A percentile compares a stretch with the other conserved stretches of the same genome.
Evolutionary conservation across 139 green algal genomes (phyloP).

Genomic region (Chlorella sp.): DNA sequence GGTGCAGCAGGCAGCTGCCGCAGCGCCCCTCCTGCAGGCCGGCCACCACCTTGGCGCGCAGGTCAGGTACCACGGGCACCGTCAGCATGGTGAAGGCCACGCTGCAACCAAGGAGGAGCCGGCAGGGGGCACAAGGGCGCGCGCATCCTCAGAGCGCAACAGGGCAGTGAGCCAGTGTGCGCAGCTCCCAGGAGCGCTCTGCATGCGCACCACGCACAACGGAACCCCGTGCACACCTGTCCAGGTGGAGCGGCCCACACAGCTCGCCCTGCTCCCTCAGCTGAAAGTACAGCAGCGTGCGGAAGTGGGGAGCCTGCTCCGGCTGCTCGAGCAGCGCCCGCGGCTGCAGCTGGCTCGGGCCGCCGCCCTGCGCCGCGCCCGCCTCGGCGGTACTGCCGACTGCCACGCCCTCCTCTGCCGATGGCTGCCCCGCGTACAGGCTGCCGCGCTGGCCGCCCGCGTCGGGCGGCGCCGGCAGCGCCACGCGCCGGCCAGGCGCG

Average conservation of each 20-base stretch:
- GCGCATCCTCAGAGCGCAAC: too few relatives aligned
- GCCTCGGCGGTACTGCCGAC: neutral
- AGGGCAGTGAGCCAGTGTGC: too few relatives aligned
- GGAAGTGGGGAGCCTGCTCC: neutral
- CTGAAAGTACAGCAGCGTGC: constrained; percentile 42
- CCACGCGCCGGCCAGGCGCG: constrained; percentile 4
- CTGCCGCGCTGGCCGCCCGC: neutral
- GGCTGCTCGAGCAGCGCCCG: neutral
- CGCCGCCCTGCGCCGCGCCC: too few relatives aligned
- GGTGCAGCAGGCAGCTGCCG: constrained; percentile 38
- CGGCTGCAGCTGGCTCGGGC: neutral
- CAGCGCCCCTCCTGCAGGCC: constrained; percentile 35
- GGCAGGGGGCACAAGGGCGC: too few relatives aligned
- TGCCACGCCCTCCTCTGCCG: neutral
- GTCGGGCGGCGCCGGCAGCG: constrained; percentile 19
- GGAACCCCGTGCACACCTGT: constrained; percentile 8
- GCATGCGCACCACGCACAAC: too few relatives aligned
- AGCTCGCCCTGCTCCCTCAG: constrained; percentile 34
- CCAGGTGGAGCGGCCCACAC: constrained; percentile 36
- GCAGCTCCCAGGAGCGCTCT: too few relatives aligned
- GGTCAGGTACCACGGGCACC: too few relatives aligned
- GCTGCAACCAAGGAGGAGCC: neutral
- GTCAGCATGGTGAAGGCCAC: constrained; percentile 3
- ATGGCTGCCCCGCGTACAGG: neutral
- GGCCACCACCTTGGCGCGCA: constrained; percentile 28